Conservation (phyloP, 1,284 basidiomycete species). For the Cryptococcus sp. region DNA sequence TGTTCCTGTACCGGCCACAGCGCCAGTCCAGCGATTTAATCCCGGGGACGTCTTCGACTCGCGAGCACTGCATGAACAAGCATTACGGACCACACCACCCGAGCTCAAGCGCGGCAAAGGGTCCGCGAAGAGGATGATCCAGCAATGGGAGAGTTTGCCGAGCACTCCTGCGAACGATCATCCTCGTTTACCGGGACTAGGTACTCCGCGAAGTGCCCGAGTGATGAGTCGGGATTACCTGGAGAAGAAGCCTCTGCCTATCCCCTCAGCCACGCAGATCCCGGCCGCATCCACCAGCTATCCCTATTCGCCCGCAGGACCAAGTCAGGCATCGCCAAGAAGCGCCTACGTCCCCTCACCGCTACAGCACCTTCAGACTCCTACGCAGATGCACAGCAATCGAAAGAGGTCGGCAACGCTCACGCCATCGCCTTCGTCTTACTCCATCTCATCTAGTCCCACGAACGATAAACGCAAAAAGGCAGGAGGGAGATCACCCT, state of each 20-base stretch:
- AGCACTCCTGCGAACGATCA: conserved; percentile 4
- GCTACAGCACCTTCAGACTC: conserved; percentile 35
- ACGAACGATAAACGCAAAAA: conserved; percentile 26
- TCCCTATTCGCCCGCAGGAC: conserved; percentile 4
- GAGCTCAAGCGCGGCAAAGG: conserved; percentile 23
- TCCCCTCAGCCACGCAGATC: conserved; percentile 27
- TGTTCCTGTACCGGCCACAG: conserved; percentile 32
- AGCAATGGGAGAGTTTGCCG: conserved; percentile 43
- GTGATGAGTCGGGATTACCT: conserved; percentile 37
- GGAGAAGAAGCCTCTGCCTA: conserved; percentile 43
- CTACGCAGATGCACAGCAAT: conserved; percentile 11
- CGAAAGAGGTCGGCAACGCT: conserved; percentile 24
- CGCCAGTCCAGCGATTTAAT: conserved; percentile 14
- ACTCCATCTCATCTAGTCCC: conserved; percentile 33
- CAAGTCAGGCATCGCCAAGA: neutral
- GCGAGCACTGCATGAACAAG: conserved; percentile 8
- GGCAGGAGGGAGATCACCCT: conserved; percentile 33
- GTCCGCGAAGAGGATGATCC: conserved; percentile 41
- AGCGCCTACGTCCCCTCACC: conserved; percentile 28
- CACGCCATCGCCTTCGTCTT: conserved; percentile 29
- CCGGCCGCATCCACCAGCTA: conserved; percentile 17
- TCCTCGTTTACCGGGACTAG: conserved; percentile 5
- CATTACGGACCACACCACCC: conserved; percentile 1
- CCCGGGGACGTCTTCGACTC: neutral
- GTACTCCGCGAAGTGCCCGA: conserved; percentile 9